A percentile compares a stretch with the other conserved stretches of the same genome.
Conservation (phyloP, 176 grass and related monocot species). For the Oryza brachyantha region DNA sequence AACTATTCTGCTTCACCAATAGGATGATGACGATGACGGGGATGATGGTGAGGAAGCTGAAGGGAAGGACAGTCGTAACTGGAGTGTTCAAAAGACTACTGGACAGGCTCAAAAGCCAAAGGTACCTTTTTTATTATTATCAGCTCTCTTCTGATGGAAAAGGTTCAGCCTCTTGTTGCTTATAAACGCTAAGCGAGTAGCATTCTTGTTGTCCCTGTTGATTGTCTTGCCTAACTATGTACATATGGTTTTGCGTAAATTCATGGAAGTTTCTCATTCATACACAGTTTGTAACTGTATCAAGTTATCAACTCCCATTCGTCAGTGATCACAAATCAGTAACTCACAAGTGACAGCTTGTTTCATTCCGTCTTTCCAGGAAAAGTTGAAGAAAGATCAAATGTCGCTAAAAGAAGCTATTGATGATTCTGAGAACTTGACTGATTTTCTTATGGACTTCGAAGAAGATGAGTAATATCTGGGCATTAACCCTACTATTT, state of each 20-base stretch:
- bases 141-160: slow-evolving; percentile 7
- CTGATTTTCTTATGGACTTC: slow-evolving; percentile 87
- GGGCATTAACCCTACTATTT: slow-evolving; percentile 3
- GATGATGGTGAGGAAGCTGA: slow-evolving; percentile 42
- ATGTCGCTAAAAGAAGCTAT: slow-evolving; percentile 80
- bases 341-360: neutral
- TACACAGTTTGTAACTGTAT: slow-evolving; percentile 5
- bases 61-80: slow-evolving; percentile 57
- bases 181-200: slow-evolving; percentile 11
- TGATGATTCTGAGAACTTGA: slow-evolving; percentile 76
- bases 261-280: neutral
- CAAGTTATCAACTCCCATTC: slow-evolving; percentile 17
- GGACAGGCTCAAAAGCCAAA: slow-evolving; percentile 58
- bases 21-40: slow-evolving; percentile 51
- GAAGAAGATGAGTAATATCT: slow-evolving; percentile 57
- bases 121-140: slow-evolving; percentile 39
- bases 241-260: slow-evolving; percentile 7
- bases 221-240: neutral
- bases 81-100: slow-evolving; percentile 77
- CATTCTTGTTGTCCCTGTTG: slow-evolving; percentile 6
- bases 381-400: slow-evolving; percentile 62
- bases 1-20: slow-evolving; percentile 15
- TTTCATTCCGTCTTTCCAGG: slow-evolving; percentile 38
- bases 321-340: neutral
- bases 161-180: slow-evolving; percentile 19